Evolutionary conservation across 805 yeast genomes (phyloP).

Genomic region (Yarrowia deformans): DNA sequence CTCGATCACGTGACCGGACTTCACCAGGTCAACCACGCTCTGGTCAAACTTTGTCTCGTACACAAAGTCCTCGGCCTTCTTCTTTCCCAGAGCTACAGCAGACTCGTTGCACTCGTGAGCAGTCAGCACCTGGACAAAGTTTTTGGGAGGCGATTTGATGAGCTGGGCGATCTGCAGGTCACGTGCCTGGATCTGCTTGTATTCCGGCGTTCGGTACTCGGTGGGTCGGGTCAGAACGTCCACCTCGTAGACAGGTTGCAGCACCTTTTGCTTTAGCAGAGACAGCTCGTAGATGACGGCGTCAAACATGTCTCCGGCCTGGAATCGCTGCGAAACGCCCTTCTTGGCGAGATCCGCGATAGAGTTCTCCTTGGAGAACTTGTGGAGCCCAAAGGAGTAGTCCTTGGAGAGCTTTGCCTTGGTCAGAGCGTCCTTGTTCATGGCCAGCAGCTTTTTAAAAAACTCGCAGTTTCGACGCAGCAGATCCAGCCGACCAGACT

Average conservation of each 20-base stretch:
- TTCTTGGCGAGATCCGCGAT: background rate
- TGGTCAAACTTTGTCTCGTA: constrained; percentile 19
- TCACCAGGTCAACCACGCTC: constrained; percentile 1
- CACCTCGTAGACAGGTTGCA: constrained; percentile 10
- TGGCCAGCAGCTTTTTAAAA: background rate
- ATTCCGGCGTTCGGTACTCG: constrained; percentile 32
- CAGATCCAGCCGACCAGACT: constrained; percentile 17
- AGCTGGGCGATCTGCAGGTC: constrained; percentile 30
- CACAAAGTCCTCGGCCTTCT: constrained; percentile 13
- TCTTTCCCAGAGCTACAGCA: background rate
- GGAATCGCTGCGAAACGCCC: constrained; percentile 8
- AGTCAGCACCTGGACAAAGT: constrained; percentile 26
- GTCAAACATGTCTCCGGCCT: constrained; percentile 25
- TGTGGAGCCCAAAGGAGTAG: constrained; percentile 6
- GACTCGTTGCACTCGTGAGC: background rate
- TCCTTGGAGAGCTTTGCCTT: constrained; percentile 8
- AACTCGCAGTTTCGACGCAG: constrained; percentile 35
- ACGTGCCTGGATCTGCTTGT: constrained; percentile 4
- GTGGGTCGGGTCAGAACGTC: constrained; percentile 20
- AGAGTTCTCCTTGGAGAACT: background rate
- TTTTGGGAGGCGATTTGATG: background rate
- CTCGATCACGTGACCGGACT: background rate
- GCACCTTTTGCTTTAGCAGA: background rate
- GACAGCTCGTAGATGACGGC: constrained; percentile 10
- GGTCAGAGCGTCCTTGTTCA: constrained; percentile 1